These are phyloP conservation scores for Metschnikowia lochheadii DNA, from an alignment of 805 yeast species.

Conservation along the genomic window DNA sequence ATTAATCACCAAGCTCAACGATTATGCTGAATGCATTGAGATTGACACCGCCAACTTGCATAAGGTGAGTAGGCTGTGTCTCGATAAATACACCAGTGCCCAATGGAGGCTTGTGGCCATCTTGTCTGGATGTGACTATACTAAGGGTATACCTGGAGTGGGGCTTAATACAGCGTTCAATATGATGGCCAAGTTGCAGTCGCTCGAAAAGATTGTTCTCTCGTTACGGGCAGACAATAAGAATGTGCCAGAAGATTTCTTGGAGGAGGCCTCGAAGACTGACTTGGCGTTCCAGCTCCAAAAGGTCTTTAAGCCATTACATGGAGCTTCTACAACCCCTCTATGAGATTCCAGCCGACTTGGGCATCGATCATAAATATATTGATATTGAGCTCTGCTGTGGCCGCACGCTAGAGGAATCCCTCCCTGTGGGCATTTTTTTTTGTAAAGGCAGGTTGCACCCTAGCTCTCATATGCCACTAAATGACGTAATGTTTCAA, in stretches of 20 bases:
- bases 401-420: conserved; percentile 41
- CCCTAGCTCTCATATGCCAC: conserved; percentile 53
- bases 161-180: conserved; percentile 76
- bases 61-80: conserved; percentile 44
- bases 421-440: conserved; percentile 49
- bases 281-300: conserved; percentile 78
- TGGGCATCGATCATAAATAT: conserved; percentile 39
- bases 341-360: conserved; percentile 47
- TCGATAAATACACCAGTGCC: conserved; percentile 47
- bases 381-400: conserved; percentile 44
- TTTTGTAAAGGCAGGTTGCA: conserved; percentile 65
- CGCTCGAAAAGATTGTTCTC: conserved; percentile 53
- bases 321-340: conserved; percentile 50
- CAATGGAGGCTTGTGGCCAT: conserved; percentile 77
- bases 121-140: conserved; percentile 94
- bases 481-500: too few relatives aligned
- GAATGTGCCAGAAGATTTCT: conserved; percentile 53
- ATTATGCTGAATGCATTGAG: conserved; percentile 68
- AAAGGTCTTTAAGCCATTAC: conserved; percentile 73
- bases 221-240: conserved; percentile 61
- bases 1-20: conserved; percentile 78
- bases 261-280: conserved; percentile 61
- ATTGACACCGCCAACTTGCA: conserved; percentile 55
- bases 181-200: conserved; percentile 47
- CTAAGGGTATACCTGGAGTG: conserved; percentile 75